Base-by-base conservation (phyloP, 495 filamentous ascomycete genomes). In the Glarea lozoyensis region DNA sequence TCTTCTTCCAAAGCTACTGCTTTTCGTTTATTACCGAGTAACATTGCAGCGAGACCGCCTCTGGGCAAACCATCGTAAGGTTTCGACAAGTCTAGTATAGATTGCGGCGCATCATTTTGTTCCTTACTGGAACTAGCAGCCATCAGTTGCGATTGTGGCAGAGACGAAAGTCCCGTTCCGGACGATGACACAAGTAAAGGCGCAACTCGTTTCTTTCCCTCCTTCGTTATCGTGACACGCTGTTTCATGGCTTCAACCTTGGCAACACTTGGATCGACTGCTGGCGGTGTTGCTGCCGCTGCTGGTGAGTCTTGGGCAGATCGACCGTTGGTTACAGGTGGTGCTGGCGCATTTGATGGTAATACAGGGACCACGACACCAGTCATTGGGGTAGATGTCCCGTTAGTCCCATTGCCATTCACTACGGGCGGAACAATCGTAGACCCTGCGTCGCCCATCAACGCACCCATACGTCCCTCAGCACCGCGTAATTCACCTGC, bases 191-290 rank as follows among this genome's bases (percentile, higher is more conserved):
- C 84, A 3, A 99, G 72, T 52, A 97, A 62, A 4, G 92, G 92
- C 2, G 86, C 85, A 42, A 99, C 88, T 18, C 93, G 77, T 64
- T 97, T 99, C 64, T 88, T 96, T 13, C 92, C 92, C 41, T 99
- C 92, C 60, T 97, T 96, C 1, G 88, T 94, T 37, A 94, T 84
- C 13, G 88, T 94, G 6, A 95, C 86, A 9, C 90, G 81, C 37
- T 86, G 79, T 60, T 97, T 97, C 45, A 96, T 58, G 41, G 78
- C 76, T 37, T 87, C 84, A 25, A 93, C 67, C 50, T 84, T 81
- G 15, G 73, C 75, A 45, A 76, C 72, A 36, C 77, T 72, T 2
- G 75, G 69, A 46, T 83, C 66, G 40, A 52, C 47, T 25, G 56
- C 45, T 17, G 56, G 50, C 29, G 40, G n/a, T 18, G 46, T 34